phyloP scores from a whole-genome alignment of 345 rosid species.

The Eucalyptus erythrocorys region DNA sequence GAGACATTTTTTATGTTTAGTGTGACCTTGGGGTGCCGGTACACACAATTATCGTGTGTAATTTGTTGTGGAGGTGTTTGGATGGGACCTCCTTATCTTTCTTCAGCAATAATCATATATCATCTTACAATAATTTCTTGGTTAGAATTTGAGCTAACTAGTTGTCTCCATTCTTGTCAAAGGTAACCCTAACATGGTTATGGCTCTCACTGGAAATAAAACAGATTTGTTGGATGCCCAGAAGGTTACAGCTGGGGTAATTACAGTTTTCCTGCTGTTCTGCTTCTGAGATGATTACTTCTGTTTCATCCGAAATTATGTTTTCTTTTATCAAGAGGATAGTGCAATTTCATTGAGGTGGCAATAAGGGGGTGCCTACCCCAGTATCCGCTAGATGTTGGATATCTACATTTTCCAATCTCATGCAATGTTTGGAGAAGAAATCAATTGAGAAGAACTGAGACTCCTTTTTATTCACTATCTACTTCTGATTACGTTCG shows the following conservation, averaged over 20 bases:
- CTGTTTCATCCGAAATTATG: neutral
- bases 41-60: too few species aligned
- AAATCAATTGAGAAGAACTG: neutral
- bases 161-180: too few species aligned
- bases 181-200: too few species aligned
- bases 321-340: too few species aligned
- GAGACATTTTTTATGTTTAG: too few species aligned
- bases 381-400: neutral
- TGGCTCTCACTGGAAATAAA: too few species aligned
- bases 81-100: too few species aligned
- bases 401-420: neutral
- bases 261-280: slow-evolving; percentile 1
- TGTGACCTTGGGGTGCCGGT: too few species aligned
- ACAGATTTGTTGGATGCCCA: slow-evolving; percentile 74
- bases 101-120: too few species aligned
- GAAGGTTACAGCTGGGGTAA: slow-evolving; percentile 72
- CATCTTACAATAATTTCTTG: too few species aligned
- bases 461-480: neutral
- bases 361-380: neutral
- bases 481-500: neutral
- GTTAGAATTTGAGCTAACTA: too few species aligned
- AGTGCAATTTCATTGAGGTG: neutral
- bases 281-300: neutral
- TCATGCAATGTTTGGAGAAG: neutral
- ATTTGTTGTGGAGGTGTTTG: too few species aligned